phyloP scores from a whole-genome alignment of 257 asterid genomes.

The Striga asiatica region DNA sequence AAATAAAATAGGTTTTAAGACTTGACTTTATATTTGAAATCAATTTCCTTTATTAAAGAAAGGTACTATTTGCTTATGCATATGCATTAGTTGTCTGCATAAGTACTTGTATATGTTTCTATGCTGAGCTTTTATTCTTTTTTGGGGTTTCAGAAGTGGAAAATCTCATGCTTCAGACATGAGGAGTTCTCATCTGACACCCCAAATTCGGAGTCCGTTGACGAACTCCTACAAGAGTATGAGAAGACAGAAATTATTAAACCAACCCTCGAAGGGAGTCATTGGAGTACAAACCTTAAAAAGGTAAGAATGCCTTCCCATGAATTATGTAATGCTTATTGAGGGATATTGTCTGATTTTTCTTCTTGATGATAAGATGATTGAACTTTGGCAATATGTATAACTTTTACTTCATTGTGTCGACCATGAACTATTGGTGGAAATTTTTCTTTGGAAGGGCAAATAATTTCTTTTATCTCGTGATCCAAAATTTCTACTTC shows the following conservation, averaged over 20 bases:
- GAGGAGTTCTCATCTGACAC: slow-evolving; percentile 39
- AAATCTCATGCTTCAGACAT: slow-evolving; percentile 63
- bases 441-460: neutral
- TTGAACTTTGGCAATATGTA: too few relatives aligned
- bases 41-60: neutral
- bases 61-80: slow-evolving; percentile 6
- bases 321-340: slow-evolving; percentile 5
- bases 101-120: neutral
- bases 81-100: too few relatives aligned
- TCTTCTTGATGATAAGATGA: slow-evolving; percentile 9
- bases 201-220: slow-evolving; percentile 35
- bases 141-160: slow-evolving; percentile 44
- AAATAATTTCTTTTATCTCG: neutral
- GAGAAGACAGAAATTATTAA: slow-evolving; percentile 31
- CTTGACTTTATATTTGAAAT: too few relatives aligned
- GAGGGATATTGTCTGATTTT: neutral
- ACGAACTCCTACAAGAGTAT: slow-evolving; percentile 39
- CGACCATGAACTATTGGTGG: neutral
- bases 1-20: too few relatives aligned
- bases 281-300: slow-evolving; percentile 28
- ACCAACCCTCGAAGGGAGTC: slow-evolving; percentile 27
- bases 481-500: neutral
- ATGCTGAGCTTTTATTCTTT: slow-evolving; percentile 13
- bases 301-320: slow-evolving; percentile 33
- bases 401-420: neutral